Conservation (phyloP, 2,329 filamentous ascomycete species). For the Volutella citrinella region DNA sequence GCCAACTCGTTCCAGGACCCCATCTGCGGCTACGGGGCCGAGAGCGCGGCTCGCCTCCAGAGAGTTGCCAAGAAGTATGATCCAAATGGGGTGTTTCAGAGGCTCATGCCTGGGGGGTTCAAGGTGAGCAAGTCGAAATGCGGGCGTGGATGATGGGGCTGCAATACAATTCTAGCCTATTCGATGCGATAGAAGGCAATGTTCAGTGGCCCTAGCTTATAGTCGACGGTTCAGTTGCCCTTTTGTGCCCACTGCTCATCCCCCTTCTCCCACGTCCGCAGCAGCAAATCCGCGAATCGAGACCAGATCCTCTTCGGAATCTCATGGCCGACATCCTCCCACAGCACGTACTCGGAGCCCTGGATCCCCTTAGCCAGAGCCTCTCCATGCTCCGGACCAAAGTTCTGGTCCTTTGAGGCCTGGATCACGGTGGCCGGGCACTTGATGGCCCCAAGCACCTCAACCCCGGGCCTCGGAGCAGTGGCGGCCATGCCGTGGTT, state of each 20-base stretch:
- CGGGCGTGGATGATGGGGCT: no score
- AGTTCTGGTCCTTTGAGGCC: slow-evolving; percentile 26
- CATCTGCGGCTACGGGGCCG: no score
- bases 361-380: slow-evolving; percentile 21
- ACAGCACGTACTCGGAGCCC: slow-evolving; percentile 19
- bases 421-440: slow-evolving; percentile 28
- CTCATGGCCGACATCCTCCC: slow-evolving; percentile 20
- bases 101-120: no score
- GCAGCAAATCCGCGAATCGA: slow-evolving; percentile 1
- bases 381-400: slow-evolving; percentile 24
- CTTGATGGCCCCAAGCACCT: slow-evolving; percentile 18
- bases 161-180: no score
- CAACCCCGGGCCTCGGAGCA: slow-evolving; percentile 19
- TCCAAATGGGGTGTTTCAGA: no score
- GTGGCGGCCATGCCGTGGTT: slow-evolving; percentile 26
- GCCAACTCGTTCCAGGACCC: no score
- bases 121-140: no score
- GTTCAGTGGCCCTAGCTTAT: no score
- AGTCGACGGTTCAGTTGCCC: no score
- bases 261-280: slow-evolving; percentile 8
- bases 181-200: no score
- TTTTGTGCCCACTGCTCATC: slow-evolving; percentile 10
- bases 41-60: no score
- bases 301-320: slow-evolving; percentile 14
- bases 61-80: no score